Evolutionary conservation across 352 stramenopile species (phyloP).

Genomic region (Pythium biforme): DNA sequence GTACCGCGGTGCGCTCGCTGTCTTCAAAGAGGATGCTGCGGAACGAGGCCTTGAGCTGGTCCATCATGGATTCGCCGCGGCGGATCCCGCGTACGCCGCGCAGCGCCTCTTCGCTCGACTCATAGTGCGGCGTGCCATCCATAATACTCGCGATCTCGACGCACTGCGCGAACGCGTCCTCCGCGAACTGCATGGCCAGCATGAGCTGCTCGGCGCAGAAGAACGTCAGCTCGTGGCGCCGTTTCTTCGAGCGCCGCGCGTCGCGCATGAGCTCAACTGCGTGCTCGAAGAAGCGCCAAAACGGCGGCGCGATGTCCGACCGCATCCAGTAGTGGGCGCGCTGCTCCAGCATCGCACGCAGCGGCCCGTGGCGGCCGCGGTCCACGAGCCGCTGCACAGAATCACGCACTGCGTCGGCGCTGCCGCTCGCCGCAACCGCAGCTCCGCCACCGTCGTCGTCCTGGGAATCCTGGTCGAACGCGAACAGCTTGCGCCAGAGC

Average conservation of each 20-base stretch:
- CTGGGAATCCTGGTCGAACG: slow-evolving; percentile 39
- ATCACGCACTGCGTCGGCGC: slow-evolving; percentile 20
- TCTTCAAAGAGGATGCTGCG: slow-evolving; percentile 61
- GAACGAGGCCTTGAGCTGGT: slow-evolving; percentile 48
- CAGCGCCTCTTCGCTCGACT: slow-evolving; percentile 12
- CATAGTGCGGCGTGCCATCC: slow-evolving; percentile 26
- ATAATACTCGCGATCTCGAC: slow-evolving; percentile 64
- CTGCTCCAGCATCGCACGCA: slow-evolving; percentile 62
- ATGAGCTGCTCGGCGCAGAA: slow-evolving; percentile 65
- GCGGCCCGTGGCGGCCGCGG: slow-evolving; percentile 35
- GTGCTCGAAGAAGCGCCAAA: slow-evolving; percentile 62
- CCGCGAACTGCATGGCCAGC: slow-evolving; percentile 67
- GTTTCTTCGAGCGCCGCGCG: slow-evolving; percentile 19
- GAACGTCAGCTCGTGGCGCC: slow-evolving; percentile 37
- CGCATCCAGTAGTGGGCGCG: slow-evolving; percentile 64
- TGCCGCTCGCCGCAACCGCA: neutral
- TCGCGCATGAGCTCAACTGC: slow-evolving; percentile 25
- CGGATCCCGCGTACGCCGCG: slow-evolving; percentile 20
- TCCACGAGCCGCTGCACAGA: slow-evolving; percentile 40
- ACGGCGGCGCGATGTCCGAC: slow-evolving; percentile 55
- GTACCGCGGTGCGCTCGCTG: slow-evolving; percentile 20
- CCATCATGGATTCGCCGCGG: slow-evolving; percentile 37
- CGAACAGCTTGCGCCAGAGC: slow-evolving; percentile 71
- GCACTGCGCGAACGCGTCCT: slow-evolving; percentile 69
- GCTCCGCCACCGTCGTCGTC: neutral